Evolutionary conservation across 306 rosid species (phyloP).

Genomic region (Sophora flavescens): DNA sequence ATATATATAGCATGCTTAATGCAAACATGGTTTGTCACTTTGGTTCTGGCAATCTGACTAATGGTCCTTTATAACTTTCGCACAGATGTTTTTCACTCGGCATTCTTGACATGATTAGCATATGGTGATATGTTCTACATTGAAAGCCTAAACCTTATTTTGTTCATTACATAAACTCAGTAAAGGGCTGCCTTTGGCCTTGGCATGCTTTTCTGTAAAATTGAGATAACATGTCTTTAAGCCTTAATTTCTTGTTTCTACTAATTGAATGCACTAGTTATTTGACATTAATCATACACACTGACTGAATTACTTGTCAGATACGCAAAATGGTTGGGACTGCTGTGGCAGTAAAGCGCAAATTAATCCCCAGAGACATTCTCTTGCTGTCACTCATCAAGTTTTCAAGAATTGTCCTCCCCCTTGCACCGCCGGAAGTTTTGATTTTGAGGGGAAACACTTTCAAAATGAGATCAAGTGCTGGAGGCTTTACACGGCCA

Average conservation of each 20-base stretch:
- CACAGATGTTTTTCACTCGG: background rate
- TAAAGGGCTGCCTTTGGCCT: constrained; percentile 3
- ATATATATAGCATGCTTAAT: no score
- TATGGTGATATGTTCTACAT: background rate
- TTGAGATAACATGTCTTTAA: background rate
- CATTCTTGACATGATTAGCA: background rate
- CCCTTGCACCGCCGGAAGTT: constrained; percentile 88
- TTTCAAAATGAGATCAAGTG: constrained; percentile 61
- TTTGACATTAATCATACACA: constrained; percentile 22
- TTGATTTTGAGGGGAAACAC: constrained; percentile 76
- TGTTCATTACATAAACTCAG: constrained; percentile 15
- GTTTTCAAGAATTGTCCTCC: constrained; percentile 77
- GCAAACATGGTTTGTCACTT: no score
- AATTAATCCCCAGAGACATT: constrained; percentile 78
- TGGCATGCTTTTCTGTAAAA: constrained; percentile 3
- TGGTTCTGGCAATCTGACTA: no score
- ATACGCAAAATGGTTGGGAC: constrained; percentile 94
- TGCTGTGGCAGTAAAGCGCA: constrained; percentile 85
- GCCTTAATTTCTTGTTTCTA: background rate
- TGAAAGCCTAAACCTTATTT: constrained; percentile 9
- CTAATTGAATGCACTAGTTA: constrained; percentile 19
- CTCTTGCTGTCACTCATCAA: constrained; percentile 69
- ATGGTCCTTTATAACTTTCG: background rate
- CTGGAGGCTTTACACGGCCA: constrained; percentile 68
- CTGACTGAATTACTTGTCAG: constrained; percentile 54